Conservation (phyloP, 2,329 filamentous ascomycete genomes). For the Xylaria sp. region DNA sequence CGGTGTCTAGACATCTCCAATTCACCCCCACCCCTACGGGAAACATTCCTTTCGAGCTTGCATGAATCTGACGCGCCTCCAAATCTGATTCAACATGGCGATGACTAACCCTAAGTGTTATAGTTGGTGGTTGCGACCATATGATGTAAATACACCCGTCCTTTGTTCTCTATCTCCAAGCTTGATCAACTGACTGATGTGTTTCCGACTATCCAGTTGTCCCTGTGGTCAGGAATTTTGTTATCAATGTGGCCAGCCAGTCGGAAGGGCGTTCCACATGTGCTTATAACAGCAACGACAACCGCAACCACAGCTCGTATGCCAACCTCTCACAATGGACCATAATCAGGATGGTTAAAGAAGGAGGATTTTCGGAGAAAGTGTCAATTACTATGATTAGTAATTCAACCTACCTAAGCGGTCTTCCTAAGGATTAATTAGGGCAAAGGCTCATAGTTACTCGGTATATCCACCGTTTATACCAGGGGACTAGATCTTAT, state of each 20-base stretch:
- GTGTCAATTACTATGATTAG: too few species aligned
- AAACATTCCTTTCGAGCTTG: not conserved
- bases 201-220: slow-evolving; percentile 33
- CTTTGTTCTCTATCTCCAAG: not conserved
- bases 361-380: not conserved
- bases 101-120: not conserved
- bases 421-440: not conserved
- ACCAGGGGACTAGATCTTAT: not conserved
- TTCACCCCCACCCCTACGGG: not conserved
- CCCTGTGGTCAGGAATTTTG: slow-evolving; percentile 40
- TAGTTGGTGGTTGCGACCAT: slow-evolving; percentile 37
- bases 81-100: not conserved
- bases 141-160: slow-evolving; percentile 33
- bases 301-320: not conserved
- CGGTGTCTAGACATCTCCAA: too few species aligned
- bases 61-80: not conserved
- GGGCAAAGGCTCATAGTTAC: not conserved
- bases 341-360: too few species aligned
- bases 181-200: slow-evolving; percentile 12
- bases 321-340: not conserved
- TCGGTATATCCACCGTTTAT: not conserved
- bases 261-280: not conserved
- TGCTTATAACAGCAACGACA: too few species aligned
- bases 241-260: slow-evolving; percentile 36
- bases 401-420: not conserved